Conservation (phyloP, 2,329 filamentous ascomycete species). For the Calonectria ilicicola region DNA sequence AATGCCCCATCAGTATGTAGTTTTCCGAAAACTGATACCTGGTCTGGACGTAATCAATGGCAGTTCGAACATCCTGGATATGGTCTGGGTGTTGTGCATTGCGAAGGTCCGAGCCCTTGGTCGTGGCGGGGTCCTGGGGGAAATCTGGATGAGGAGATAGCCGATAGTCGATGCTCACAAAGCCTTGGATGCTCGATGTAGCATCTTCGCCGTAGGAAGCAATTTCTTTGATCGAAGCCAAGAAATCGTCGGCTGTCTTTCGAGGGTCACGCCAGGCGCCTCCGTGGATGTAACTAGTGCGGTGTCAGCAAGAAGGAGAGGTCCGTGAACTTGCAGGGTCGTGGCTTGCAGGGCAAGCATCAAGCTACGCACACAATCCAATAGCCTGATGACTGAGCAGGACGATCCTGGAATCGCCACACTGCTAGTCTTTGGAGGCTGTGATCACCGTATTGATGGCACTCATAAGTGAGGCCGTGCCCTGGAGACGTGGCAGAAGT, state of each 20-base stretch:
- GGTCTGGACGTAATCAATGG: slow-evolving; percentile 60
- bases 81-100: slow-evolving; percentile 70
- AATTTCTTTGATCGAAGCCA: slow-evolving; percentile 57
- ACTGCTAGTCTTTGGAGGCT: slow-evolving; percentile 60
- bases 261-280: slow-evolving; percentile 73
- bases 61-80: slow-evolving; percentile 66
- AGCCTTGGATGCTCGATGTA: slow-evolving; percentile 62
- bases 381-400: slow-evolving; percentile 35
- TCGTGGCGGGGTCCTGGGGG: slow-evolving; percentile 49
- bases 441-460: slow-evolving; percentile 54
- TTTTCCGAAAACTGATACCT: slow-evolving; percentile 58
- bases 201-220: slow-evolving; percentile 44
- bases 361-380: slow-evolving; percentile 52
- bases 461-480: slow-evolving; percentile 43
- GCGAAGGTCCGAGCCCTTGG: slow-evolving; percentile 47
- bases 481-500: slow-evolving; percentile 32
- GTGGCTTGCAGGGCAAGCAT: background rate
- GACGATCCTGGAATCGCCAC: slow-evolving; percentile 51
- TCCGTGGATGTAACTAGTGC: slow-evolving; percentile 68
- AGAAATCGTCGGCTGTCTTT: slow-evolving; percentile 59
- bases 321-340: background rate
- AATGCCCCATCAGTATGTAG: slow-evolving; percentile 73
- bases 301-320: slow-evolving; percentile 18
- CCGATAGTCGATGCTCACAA: slow-evolving; percentile 74
- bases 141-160: slow-evolving; percentile 65